Base-by-base conservation (phyloP, 805 yeast species). In the Starmerella bacillaris region DNA sequence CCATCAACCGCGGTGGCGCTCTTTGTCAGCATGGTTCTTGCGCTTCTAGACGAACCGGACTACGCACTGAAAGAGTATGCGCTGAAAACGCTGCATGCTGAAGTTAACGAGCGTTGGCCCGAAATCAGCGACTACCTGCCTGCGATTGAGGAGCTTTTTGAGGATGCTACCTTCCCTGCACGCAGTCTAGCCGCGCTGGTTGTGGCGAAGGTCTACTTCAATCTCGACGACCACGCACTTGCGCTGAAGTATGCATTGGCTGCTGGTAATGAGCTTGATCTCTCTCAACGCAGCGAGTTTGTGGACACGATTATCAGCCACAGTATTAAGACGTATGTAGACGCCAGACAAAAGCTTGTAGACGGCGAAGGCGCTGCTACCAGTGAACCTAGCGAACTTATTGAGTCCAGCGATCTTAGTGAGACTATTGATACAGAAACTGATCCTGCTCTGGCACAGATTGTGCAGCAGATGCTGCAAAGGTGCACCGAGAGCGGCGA, bases 31-130 rank as follows among this genome's bases (percentile, higher is more conserved):
- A 94, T 96, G 32, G 78, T 78, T 48, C 66, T 89, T 57, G 94
- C 96, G 27, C 69, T 89, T 43, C 65, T 89, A 52, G 72, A 72
- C 42, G 99, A 89, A 60, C 65, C 72, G 6, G 95, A 89, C 54
- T 59, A 68, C 33, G 58, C 67, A 35, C 69, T 89, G 46, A 84
- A 82, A 56, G 64, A 75, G 24, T 79, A 80, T 53, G 98, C 96
- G 15, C 67, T 89, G 51, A 63, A 74, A 37, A 74, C 92, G 15
- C 69, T 89, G 45, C 78, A 83, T 53, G 67, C 61, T 19, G 68
- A 78, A 34, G 94, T 82, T 34, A 93, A 83, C 59, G 84, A 80
- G 56, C 66, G 82, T 39, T 89, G 98, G 98, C 82, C 98, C 3
- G 96, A 89, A 61, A 78, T 89, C 38, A 92, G 98, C 38, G 89